Evolutionary conservation across 495 filamentous ascomycete genomes (phyloP), one percentile per base, ranked within the genome.

Genomic region (Penicillium argentinense): DNA sequence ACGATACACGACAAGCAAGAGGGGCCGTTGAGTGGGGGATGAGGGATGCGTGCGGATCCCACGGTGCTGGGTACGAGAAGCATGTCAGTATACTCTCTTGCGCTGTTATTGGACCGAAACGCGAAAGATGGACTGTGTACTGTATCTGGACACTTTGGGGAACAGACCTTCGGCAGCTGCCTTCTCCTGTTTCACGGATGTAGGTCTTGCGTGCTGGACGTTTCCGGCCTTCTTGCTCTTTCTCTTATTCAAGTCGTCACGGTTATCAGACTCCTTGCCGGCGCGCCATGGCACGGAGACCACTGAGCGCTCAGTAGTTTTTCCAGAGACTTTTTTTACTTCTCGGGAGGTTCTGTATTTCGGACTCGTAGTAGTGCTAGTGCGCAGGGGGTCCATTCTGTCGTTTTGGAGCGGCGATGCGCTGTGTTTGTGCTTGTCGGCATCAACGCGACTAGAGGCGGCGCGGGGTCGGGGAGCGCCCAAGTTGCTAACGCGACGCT

Each of bases 11-110:
- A 52, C 80, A 82, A 9, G 93, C 92, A 39, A 98, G 69, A 9
- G 95, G 95, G 22, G 93, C 93, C 9, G 88, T 85, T 3, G 91
- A 91, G 47, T 91, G 88, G 38, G 91, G 81, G 32, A 91, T 76
- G 13, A 98, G 71, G 2, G 80, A 84, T 12, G 82, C 95, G 56
- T 89, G 83, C 1, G 93, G 93, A 48, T 82, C 83, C 93, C 93
- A 98, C 60, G 81, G 69, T 34, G 61, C 81, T 84, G 52, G 45
- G 36, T 24, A 44, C 33, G 37, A 30, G 9, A 41, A 49, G 12
- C 39, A 21, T 25, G 38, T 36, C 8, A 36, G 33, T 9, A 43
- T 47, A 73, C 42, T 67, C 56, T 40, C 44, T 51, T n/a, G n/a
- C n/a, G n/a, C n/a, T n/a, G n/a, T n/a, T n/a, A n/a, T n/a, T n/a